These are phyloP conservation scores for Carex cristatella DNA, from an alignment of 176 grass and related monocot genomes.

Conservation along the genomic window DNA sequence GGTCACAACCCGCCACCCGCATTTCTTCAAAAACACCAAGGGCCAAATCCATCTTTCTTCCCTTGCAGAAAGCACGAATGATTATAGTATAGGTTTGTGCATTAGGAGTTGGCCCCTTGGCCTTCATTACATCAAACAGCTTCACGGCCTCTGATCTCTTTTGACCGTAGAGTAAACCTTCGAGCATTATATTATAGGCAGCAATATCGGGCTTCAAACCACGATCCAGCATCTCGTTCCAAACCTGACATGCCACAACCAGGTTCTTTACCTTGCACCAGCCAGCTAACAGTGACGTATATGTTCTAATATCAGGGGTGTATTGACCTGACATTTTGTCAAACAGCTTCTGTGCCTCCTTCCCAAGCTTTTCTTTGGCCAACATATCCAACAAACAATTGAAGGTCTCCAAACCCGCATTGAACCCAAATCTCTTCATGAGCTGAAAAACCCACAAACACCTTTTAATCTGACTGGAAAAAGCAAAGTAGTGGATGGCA, in stretches of 20 bases:
- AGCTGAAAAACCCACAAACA: slow-evolving; percentile 59
- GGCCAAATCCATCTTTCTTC: slow-evolving; percentile 78
- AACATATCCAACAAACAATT: slow-evolving; percentile 58
- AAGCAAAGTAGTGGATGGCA: slow-evolving; percentile 48
- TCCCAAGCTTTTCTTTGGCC: slow-evolving; percentile 36
- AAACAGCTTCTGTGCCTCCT: slow-evolving; percentile 60
- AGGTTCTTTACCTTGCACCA: slow-evolving; percentile 81
- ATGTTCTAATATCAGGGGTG: slow-evolving; percentile 49
- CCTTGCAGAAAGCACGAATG: slow-evolving; percentile 66
- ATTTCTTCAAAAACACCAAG: slow-evolving; percentile 59
- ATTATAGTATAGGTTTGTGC: slow-evolving; percentile 67
- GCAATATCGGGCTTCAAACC: slow-evolving; percentile 63
- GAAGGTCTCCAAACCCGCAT: slow-evolving; percentile 62
- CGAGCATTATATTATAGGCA: slow-evolving; percentile 76
- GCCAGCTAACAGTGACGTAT: slow-evolving; percentile 51
- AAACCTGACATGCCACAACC: slow-evolving; percentile 56
- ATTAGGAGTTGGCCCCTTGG: slow-evolving; percentile 70
- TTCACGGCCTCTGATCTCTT: slow-evolving; percentile 67
- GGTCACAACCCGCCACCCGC: slow-evolving; percentile 36
- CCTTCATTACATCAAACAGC: slow-evolving; percentile 93
- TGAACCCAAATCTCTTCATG: slow-evolving; percentile 55
- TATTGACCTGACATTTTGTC: slow-evolving; percentile 55
- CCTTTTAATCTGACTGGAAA: slow-evolving; percentile 62
- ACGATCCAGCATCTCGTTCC: slow-evolving; percentile 85
- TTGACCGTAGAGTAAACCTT: slow-evolving; percentile 64